Base-by-base conservation (phyloP, 176 grass and related monocot species). In the Cymbopogon citratus region DNA sequence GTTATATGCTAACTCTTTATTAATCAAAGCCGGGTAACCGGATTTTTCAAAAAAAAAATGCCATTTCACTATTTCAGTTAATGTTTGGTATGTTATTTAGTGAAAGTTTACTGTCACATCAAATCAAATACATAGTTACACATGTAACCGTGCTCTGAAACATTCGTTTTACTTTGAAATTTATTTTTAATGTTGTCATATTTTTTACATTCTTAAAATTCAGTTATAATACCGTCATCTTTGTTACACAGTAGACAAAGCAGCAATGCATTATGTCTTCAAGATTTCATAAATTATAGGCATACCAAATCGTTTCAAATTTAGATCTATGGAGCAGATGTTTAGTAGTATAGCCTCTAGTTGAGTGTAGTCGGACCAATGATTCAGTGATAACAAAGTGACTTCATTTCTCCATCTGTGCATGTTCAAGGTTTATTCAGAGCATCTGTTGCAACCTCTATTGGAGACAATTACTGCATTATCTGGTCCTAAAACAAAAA, bases 401-500 rank as follows among this genome's bases (percentile, higher is more conserved):
- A 63, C 56, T 85, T 77, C 44, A 0, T 26, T 11, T 12, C 13
- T 65, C 36, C 23, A 12, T 77, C 64, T 63, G 16, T 41, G 1
- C 66, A 9, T 80, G 40, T 70, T 88, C 1, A 91, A 98, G 95
- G 92, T 98, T 84, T 98, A 95, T 86, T 76, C 88, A 57, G 92
- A 98, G 78, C 86, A 91, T 90, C 76, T 95, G 44, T 71, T 95
- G 68, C 86, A 95, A 34, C 95, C 92, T 79, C 64, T 95, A 45
- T 27, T 95, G 73, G 78, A 95, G 85, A 95, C 90, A 73, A 93
- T 93, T 45, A 89, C 91, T 87, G 95, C 90, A 71, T 84, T 98
- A 84, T 98, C 92, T 81, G 88, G 95, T 56, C 95, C 95, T 9
- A 94, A 83, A 79, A 94, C 95, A n/a, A 87, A 80, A 77, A 81